Evolutionary conservation across 345 rosid genomes (phyloP).

Genomic region (Reutealis trisperma): DNA sequence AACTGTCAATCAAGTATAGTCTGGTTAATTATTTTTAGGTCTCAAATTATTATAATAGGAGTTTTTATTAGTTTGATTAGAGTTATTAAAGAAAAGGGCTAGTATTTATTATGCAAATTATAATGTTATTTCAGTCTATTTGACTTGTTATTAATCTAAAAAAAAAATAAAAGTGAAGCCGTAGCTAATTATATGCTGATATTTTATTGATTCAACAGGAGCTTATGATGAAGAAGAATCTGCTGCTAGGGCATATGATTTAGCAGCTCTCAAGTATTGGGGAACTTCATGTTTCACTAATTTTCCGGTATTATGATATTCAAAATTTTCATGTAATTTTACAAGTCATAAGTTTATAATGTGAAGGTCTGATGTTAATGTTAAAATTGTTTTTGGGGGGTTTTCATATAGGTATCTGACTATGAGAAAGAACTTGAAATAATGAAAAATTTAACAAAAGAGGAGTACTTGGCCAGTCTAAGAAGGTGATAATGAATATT

Average conservation of each 20-base stretch:
- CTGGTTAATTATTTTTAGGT: too few relatives aligned
- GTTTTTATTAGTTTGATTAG: too few relatives aligned
- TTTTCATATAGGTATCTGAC: slow-evolving; percentile 24
- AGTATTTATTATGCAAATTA: too few relatives aligned
- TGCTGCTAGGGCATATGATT: slow-evolving; percentile 47
- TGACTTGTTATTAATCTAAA: background rate
- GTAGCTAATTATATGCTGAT: background rate
- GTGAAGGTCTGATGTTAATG: background rate
- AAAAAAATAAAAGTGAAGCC: background rate
- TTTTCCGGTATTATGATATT: slow-evolving; percentile 33
- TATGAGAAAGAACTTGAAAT: slow-evolving; percentile 40
- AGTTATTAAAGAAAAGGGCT: too few relatives aligned
- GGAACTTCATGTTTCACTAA: slow-evolving; percentile 38
- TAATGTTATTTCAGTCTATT: too few relatives aligned
- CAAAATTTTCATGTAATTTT: background rate
- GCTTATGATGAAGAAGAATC: slow-evolving; percentile 52
- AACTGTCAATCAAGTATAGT: too few relatives aligned
- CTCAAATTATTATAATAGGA: too few relatives aligned
- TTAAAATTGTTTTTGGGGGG: too few relatives aligned
- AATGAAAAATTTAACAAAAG: slow-evolving; percentile 40
- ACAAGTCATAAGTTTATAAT: background rate
- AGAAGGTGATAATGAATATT: slow-evolving; percentile 29
- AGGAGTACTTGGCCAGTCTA: slow-evolving; percentile 41
- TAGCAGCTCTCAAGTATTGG: slow-evolving; percentile 49
- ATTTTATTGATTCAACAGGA: slow-evolving; percentile 16